phyloP scores from a whole-genome alignment of 352 stramenopile species.

The Globisporangium irregulare region DNA sequence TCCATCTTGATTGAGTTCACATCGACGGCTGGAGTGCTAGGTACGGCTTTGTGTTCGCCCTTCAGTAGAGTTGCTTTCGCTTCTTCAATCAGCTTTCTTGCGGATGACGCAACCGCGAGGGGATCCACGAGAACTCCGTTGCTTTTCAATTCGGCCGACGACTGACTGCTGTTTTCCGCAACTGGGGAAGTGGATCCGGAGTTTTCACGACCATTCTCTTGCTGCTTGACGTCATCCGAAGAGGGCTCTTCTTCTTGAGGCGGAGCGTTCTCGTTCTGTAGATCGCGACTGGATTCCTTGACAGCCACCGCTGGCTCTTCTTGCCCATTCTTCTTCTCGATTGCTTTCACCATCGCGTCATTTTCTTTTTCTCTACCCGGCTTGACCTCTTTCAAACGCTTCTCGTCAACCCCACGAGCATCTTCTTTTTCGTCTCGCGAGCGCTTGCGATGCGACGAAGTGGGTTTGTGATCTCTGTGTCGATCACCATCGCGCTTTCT shows the following conservation, averaged over 20 bases:
- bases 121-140: background rate
- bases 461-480: conserved; percentile 6
- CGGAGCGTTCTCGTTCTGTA: background rate
- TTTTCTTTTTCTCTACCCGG: background rate
- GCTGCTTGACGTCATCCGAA: background rate
- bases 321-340: background rate
- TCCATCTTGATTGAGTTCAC: conserved; percentile 78
- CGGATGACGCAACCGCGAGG: conserved; percentile 4
- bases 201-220: background rate
- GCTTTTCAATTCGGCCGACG: background rate
- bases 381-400: background rate
- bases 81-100: conserved; percentile 15
- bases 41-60: background rate
- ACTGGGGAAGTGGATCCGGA: conserved; percentile 4
- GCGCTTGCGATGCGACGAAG: conserved; percentile 11
- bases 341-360: background rate
- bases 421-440: conserved; percentile 12
- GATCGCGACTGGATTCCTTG: background rate
- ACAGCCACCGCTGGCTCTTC: background rate
- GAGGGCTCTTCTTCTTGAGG: background rate
- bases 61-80: conserved; percentile 9
- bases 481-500: conserved; percentile 10
- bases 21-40: conserved; percentile 34
- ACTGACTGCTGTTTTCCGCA: conserved; percentile 11
- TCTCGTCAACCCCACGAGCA: background rate